Percentiles rank a stretch among this genome's conserved stretches.
Conservation (phyloP, 345 rosid genomes). For the Isatis tinctoria region DNA sequence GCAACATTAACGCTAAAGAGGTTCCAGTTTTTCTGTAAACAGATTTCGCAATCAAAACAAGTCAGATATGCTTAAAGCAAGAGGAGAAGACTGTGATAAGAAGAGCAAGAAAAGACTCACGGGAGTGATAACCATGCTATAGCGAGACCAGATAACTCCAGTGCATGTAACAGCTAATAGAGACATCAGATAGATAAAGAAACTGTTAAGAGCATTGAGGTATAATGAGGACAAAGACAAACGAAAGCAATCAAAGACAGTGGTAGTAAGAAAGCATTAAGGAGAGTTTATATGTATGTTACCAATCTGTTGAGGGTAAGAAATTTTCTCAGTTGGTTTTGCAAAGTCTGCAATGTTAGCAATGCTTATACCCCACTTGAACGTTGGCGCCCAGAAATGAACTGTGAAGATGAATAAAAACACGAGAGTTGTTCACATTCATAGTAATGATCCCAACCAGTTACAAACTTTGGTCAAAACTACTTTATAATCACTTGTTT, state of each 20-base stretch:
- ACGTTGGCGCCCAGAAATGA: constrained; percentile 63
- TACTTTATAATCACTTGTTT: not conserved
- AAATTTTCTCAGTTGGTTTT: constrained; percentile 43
- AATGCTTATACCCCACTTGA: constrained; percentile 46
- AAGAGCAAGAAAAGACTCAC: constrained; percentile 42
- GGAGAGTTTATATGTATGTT: not conserved
- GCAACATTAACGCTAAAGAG: constrained; percentile 76
- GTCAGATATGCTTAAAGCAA: not conserved
- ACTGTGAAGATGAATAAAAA: constrained; percentile 33
- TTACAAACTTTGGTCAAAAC: not conserved
- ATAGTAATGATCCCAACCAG: not conserved
- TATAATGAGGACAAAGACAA: not conserved
- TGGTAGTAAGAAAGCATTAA: not conserved
- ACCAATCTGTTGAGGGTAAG: constrained; percentile 48
- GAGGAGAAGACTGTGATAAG: not conserved
- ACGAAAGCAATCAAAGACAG: not conserved
- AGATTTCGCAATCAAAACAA: not conserved
- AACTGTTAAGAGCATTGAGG: not conserved
- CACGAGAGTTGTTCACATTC: not conserved
- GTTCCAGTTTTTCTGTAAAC: constrained; percentile 85
- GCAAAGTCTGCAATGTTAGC: constrained; percentile 49
- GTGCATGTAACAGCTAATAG: constrained; percentile 63
- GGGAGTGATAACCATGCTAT: constrained; percentile 73
- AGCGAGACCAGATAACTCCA: constrained; percentile 72
- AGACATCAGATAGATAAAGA: not conserved